Evolutionary conservation across 352 stramenopile species (phyloP).

Genomic region (Stephanocyclus meneghinianus): DNA sequence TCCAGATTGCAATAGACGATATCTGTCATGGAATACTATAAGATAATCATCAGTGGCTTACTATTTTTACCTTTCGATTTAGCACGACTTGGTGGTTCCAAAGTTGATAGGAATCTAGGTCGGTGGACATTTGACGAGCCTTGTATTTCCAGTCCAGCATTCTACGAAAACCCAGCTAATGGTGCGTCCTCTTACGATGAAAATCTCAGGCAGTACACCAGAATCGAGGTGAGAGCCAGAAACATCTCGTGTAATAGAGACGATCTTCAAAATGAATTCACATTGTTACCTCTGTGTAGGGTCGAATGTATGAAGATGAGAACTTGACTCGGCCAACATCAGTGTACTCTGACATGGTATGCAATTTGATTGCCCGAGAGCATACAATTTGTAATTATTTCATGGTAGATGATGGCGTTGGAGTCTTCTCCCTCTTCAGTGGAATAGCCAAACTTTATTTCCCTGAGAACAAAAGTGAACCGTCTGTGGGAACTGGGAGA

Average conservation of each 20-base stretch:
- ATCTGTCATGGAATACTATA: too few relatives aligned
- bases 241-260: background rate
- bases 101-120: background rate
- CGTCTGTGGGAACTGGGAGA: background rate
- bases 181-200: background rate
- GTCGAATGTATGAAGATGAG: conserved; percentile 8
- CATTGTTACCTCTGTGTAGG: background rate
- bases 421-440: conserved; percentile 17
- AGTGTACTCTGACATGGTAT: conserved; percentile 6
- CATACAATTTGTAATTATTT: conserved; percentile 14
- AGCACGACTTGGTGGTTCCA: background rate
- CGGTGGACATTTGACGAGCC: conserved; percentile 17
- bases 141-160: conserved; percentile 6
- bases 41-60: too few relatives aligned
- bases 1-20: too few relatives aligned
- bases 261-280: background rate
- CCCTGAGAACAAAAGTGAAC: background rate
- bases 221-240: conserved; percentile 3
- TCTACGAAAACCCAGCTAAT: conserved; percentile 8
- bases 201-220: background rate
- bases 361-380: background rate
- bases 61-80: too few relatives aligned
- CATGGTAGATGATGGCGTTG: conserved; percentile 10
- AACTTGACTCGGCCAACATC: background rate
- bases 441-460: conserved; percentile 13